phyloP scores from a whole-genome alignment of 305 asterid species.

The Plantago coronopus region DNA sequence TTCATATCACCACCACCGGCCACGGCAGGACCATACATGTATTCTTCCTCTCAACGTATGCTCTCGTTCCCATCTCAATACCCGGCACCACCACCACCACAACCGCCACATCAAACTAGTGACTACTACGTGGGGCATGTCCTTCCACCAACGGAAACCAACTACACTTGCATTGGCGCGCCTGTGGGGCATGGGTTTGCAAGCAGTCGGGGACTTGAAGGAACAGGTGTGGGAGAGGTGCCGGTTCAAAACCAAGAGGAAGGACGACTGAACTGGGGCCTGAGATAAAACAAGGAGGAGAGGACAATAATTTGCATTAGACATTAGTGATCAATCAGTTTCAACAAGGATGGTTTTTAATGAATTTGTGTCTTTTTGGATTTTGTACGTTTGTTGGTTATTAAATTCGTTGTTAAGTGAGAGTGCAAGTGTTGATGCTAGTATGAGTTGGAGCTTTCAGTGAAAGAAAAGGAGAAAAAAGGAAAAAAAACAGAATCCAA shows the following conservation, averaged over 20 bases:
- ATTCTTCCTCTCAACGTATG: constrained; percentile 53
- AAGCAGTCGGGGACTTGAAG: constrained; percentile 24
- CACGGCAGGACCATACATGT: constrained; percentile 34
- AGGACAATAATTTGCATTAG: too few species aligned
- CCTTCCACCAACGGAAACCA: constrained; percentile 25
- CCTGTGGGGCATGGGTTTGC: constrained; percentile 48
- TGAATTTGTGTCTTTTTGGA: too few species aligned
- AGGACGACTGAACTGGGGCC: constrained; percentile 38
- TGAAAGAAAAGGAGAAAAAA: too few species aligned
- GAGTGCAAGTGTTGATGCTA: too few species aligned
- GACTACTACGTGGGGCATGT: constrained; percentile 65
- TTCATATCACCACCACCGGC: constrained; percentile 25
- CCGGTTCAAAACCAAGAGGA: constrained; percentile 38
- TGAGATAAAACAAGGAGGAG: constrained; percentile 31
- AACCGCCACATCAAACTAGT: constrained; percentile 12
- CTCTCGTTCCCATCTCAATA: constrained; percentile 51
- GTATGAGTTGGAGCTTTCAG: too few species aligned
- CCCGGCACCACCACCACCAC: constrained; percentile 28
- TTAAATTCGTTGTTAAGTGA: too few species aligned
- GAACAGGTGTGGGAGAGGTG: constrained; percentile 25
- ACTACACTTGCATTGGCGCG: constrained; percentile 74
- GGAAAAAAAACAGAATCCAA: too few species aligned
- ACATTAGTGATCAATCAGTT: too few species aligned
- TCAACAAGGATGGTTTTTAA: too few species aligned
- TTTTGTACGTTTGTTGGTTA: too few species aligned